These are phyloP conservation scores for Trichaptum fuscoviolaceum DNA, from an alignment of 768 basidiomycete genomes.

Conservation along the genomic window DNA sequence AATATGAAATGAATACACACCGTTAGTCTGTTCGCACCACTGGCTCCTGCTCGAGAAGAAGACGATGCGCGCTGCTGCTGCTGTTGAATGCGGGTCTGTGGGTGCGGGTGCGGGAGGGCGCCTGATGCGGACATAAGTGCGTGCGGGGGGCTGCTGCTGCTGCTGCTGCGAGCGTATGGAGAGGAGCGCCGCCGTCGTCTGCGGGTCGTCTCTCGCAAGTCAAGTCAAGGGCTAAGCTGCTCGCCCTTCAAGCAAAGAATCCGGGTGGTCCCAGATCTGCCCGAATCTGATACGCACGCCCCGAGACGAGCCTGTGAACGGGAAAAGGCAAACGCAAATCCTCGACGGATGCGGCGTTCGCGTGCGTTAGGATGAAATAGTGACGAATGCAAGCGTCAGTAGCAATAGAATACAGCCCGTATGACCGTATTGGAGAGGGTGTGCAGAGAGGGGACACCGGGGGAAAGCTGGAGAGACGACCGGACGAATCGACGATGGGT, in stretches of 20 bases:
- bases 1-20: neutral
- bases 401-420: neutral
- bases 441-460: neutral
- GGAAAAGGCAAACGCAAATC: neutral
- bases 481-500: neutral
- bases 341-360: neutral
- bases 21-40: neutral
- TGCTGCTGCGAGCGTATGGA: too few species aligned
- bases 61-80: neutral
- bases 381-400: neutral
- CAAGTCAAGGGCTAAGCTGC: neutral
- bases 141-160: neutral
- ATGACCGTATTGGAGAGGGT: too few species aligned
- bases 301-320: neutral
- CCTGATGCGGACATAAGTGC: conserved; percentile 1
- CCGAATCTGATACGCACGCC: neutral
- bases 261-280: too few species aligned
- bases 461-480: neutral
- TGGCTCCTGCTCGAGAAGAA: neutral
- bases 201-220: neutral
- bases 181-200: neutral
- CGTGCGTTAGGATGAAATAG: neutral
- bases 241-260: neutral
- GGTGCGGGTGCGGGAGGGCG: neutral
- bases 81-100: neutral